Base-by-base conservation (phyloP, 108 stramenopile genomes). In the Cylindrotheca closterium region DNA sequence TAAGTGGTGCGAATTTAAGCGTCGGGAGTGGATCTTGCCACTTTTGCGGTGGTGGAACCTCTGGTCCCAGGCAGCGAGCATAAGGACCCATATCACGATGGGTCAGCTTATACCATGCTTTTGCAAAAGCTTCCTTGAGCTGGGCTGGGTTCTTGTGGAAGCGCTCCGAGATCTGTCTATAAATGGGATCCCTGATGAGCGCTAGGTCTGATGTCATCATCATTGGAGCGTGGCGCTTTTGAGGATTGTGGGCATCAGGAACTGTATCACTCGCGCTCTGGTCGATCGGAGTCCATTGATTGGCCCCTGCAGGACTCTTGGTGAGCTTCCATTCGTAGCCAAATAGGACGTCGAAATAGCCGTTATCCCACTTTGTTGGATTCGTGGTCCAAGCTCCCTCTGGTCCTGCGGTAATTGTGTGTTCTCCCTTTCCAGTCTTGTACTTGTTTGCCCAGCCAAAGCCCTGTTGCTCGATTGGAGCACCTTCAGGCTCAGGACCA, bases 331-430 rank as follows among this genome's bases (percentile, higher is more conserved):
- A 89, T 37, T 89, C 88, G 71, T 84, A 84, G 29, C 58, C 55
- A 62, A 89, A 86, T 1, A 89, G 57, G 57, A 67, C 70, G 10
- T 84, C 51, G 57, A 89, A 86, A 58, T 86, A 89, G 15, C 88
- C 88, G 69, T 80, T 78, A 63, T 89, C 88, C 88, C 88, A 89
- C 32, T 60, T 32, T 4, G 76, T 79, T 23, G 88, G 88, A 24
- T 86, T 75, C 8, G 56, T 58, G 1, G 88, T 89, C 88, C 88
- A 89, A 22, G 88, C 88, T 51, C 88, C 88, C 58, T 89, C 88
- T 56, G 86, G 63, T 10, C 88, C 88, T 58, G 79, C 79, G 10
- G 88, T 86, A 29, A 89, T 86, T 24, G 88, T 79, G 73, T 86
- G 75, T 30, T 48, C 66, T 4, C 85, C 88, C 54, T 77, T 85